Evolutionary conservation across 495 filamentous ascomycete genomes (phyloP), one percentile per base, ranked within the genome.

Genomic region (Collariella sp.): DNA sequence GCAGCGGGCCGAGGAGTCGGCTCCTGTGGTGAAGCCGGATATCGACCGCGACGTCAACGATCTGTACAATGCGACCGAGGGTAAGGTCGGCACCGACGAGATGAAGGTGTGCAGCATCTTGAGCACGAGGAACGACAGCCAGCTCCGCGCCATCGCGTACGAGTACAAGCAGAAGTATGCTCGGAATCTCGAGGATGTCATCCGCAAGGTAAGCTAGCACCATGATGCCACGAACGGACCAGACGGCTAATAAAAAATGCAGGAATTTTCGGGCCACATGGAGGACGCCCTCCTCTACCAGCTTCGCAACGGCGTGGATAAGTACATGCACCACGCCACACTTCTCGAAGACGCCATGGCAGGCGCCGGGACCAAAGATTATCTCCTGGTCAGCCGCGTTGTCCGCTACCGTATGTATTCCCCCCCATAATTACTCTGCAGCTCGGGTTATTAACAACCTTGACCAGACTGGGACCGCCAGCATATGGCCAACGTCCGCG

Each of bases 191-290:
- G 83, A 88, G 50, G 80, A 81, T 24, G 82, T 88, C 47, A 78
- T 96, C 39, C 76, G 79, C 48, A 84, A 78, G 68, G 78, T 80
- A 56, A 64, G 67, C 62, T 29, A 31, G 7, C 54, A 4, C 2
- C 20, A 1, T 1, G 45, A 33, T 22, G 5, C 31, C 26, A 38
- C 41, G 13, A n/a, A 13, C 19, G 33, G 46, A 24, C n/a, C 23
- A 4, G 39, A 23, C 50, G 62, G 52, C 62, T 46, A 41, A 10
- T 3, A 24, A 3, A 9, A 18, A 36, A 42, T 35, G 38, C 35
- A 80, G 71, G 84, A 93, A 63, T 95, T 96, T 70, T 85, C 83
- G 1, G 91, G 91, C 0, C 91, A 97, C 61, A 96, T 96, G 89
- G 79, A 91, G 69, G 78, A 86, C 23, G 89, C 89, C 0, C 70